Evolutionary conservation across 257 asterid species (phyloP).

Genomic region (Solanum rostratum): DNA sequence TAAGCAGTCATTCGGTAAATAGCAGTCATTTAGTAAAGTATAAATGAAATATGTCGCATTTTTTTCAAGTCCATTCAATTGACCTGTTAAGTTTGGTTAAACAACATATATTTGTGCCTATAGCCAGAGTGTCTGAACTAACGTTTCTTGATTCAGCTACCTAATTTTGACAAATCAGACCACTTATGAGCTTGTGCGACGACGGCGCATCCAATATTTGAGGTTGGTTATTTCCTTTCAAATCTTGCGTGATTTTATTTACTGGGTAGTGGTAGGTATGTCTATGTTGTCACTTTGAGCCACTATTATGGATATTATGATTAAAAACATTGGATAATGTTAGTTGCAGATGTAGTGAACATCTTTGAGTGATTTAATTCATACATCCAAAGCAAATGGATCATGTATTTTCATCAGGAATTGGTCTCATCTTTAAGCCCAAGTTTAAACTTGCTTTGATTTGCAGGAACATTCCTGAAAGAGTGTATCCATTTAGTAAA

Average conservation of each 20-base stretch:
- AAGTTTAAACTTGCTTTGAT: background rate
- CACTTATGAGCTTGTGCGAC: conserved; percentile 88
- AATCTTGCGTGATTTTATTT: background rate
- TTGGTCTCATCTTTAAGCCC: background rate
- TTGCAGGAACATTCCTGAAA: conserved; percentile 76
- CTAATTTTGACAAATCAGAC: conserved; percentile 88
- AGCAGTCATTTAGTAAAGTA: background rate
- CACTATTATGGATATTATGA: background rate
- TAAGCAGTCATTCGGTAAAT: background rate
- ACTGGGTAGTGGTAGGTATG: background rate
- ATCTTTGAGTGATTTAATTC: background rate
- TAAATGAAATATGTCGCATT: background rate
- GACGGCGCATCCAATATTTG: conserved; percentile 69
- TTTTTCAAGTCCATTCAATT: background rate
- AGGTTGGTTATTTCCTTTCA: conserved; percentile 40
- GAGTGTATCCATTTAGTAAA: conserved; percentile 78
- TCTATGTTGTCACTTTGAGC: background rate
- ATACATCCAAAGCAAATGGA: background rate
- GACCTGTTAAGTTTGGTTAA: background rate
- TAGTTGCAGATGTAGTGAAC: background rate
- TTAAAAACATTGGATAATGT: background rate
- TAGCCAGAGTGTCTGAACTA: background rate
- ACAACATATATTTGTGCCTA: background rate
- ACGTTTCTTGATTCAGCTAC: conserved; percentile 48
- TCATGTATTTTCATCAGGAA: background rate